Evolutionary conservation across 2,329 filamentous ascomycete genomes (phyloP).

Genomic region (Fusarium siculi): DNA sequence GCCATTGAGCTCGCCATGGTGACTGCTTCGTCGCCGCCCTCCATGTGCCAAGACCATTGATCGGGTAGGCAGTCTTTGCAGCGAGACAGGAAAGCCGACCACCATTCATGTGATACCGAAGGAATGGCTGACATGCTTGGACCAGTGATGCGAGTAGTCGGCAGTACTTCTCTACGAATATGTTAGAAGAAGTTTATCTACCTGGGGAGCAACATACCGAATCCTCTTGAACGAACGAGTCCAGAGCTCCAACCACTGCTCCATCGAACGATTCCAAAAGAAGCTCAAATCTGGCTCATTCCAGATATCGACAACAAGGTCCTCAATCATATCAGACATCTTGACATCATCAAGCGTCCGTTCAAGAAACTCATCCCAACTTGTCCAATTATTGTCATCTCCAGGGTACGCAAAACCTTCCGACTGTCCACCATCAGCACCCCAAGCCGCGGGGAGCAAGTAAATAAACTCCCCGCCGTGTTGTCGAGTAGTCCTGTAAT

Average conservation of each 20-base stretch:
- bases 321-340: slow-evolving; percentile 50
- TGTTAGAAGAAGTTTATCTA: accelerated
- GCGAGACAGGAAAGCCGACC: slow-evolving; percentile 1
- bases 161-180: not conserved
- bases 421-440: slow-evolving; percentile 56
- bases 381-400: slow-evolving; percentile 60
- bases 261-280: slow-evolving; percentile 32
- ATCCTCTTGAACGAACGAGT: slow-evolving; percentile 26
- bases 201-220: not conserved
- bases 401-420: slow-evolving; percentile 55
- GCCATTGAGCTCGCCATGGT: not conserved
- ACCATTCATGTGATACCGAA: slow-evolving; percentile 7
- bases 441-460: slow-evolving; percentile 60
- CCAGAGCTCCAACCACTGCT: slow-evolving; percentile 35
- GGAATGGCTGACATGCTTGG: slow-evolving; percentile 18
- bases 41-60: slow-evolving; percentile 30
- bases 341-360: slow-evolving; percentile 52
- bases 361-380: slow-evolving; percentile 56
- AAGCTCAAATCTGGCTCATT: slow-evolving; percentile 60
- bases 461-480: slow-evolving; percentile 57
- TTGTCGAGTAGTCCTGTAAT: slow-evolving; percentile 36
- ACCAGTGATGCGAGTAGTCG: not conserved
- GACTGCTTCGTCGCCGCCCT: not conserved
- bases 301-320: slow-evolving; percentile 61
- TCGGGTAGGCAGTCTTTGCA: not conserved